Percentiles rank a stretch among this genome's conserved stretches.
phyloP scores from a whole-genome alignment of 78 protist species.

The Thecamonas trahens region DNA sequence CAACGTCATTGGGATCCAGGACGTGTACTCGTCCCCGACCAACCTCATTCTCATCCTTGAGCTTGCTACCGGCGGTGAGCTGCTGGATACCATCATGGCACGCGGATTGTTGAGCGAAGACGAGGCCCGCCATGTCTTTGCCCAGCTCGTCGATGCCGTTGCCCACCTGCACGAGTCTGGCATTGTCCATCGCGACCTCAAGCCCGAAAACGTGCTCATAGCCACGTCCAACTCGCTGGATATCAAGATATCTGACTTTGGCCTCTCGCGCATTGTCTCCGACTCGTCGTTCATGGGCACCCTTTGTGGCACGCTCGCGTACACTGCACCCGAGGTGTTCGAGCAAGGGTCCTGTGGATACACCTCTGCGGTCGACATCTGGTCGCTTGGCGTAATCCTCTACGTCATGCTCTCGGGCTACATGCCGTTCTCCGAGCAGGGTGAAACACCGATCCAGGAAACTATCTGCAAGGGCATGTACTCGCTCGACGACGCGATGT shows the following conservation, averaged over 20 bases:
- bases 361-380: slow-evolving; percentile 27
- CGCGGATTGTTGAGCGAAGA: slow-evolving; percentile 3
- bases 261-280: background rate
- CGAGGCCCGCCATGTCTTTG: slow-evolving; percentile 13
- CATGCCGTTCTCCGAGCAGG: background rate
- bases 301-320: slow-evolving; percentile 18
- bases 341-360: background rate
- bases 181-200: slow-evolving; percentile 40
- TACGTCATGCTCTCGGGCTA: slow-evolving; percentile 8
- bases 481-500: background rate
- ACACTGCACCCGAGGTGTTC: slow-evolving; percentile 2
- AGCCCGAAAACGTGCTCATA: slow-evolving; percentile 23
- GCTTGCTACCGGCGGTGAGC: slow-evolving; percentile 27
- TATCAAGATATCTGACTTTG: slow-evolving; percentile 27
- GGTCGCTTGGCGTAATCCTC: slow-evolving; percentile 43
- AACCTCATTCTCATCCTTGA: background rate
- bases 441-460: background rate
- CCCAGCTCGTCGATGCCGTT: slow-evolving; percentile 1
- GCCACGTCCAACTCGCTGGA: background rate
- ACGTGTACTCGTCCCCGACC: background rate
- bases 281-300: background rate
- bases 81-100: slow-evolving; percentile 7
- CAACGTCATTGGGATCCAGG: background rate
- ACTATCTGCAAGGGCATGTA: background rate
- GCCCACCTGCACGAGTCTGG: slow-evolving; percentile 20